These are phyloP conservation scores for Bretschneidera sinensis DNA, from an alignment of 345 rosid genomes.

Conservation along the genomic window DNA sequence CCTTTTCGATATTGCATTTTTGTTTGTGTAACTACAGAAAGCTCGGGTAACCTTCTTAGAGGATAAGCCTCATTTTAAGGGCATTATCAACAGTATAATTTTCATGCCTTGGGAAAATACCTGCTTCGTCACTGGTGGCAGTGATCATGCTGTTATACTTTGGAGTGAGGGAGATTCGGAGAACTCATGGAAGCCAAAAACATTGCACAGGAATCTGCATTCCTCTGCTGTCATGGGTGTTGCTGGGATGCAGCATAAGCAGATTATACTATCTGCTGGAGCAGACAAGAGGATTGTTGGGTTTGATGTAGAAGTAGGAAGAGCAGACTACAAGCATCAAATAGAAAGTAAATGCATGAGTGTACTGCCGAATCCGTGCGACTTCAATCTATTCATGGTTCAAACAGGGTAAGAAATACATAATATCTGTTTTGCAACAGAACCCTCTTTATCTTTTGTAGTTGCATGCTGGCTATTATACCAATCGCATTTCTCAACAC, in stretches of 20 bases:
- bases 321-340: conserved; percentile 73
- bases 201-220: conserved; percentile 67
- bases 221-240: conserved; percentile 97
- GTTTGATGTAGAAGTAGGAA: conserved; percentile 62
- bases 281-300: conserved; percentile 81
- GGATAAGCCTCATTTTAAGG: conserved; percentile 80
- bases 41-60: conserved; percentile 59
- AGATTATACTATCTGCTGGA: conserved; percentile 74
- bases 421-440: not conserved
- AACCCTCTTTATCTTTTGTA: too few species aligned
- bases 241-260: conserved; percentile 79
- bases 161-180: conserved; percentile 70
- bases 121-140: conserved; percentile 80
- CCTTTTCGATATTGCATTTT: not conserved
- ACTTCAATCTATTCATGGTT: conserved; percentile 92
- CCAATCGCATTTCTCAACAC: conserved; percentile 3
- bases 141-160: conserved; percentile 79
- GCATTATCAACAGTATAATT: conserved; percentile 67
- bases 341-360: conserved; percentile 96
- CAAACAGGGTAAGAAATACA: conserved; percentile 86
- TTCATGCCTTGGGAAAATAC: conserved; percentile 81
- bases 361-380: conserved; percentile 83
- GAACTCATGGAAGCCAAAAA: conserved; percentile 68
- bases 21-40: conserved; percentile 34
- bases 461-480: not conserved